Evolutionary conservation across 176 grass and related monocot species (phyloP).

Genomic region (Ampelocalamus luodianensis): DNA sequence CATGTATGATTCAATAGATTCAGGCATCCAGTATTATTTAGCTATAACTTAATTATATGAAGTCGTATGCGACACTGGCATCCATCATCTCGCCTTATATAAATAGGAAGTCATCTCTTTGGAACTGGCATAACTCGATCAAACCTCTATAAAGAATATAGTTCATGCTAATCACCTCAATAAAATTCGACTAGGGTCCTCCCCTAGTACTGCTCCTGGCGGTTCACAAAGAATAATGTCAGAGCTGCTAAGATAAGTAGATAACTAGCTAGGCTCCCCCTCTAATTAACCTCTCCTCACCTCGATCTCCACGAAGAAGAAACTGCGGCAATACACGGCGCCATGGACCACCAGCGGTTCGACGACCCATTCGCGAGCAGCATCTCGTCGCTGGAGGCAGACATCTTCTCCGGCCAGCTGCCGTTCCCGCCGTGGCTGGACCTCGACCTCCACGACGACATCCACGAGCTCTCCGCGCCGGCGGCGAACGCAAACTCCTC

Average conservation of each 20-base stretch:
- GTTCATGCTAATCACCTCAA: slow-evolving; percentile 19
- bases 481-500: slow-evolving; percentile 45
- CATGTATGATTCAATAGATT: not conserved
- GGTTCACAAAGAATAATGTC: slow-evolving; percentile 20
- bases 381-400: slow-evolving; percentile 50
- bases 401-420: slow-evolving; percentile 53
- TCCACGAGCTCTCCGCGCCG: slow-evolving; percentile 39
- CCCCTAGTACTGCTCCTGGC: not conserved
- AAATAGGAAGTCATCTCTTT: slow-evolving; percentile 31
- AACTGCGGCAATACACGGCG: not conserved
- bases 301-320: slow-evolving; percentile 13
- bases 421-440: slow-evolving; percentile 45
- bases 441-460: slow-evolving; percentile 44
- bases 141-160: not conserved
- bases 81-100: slow-evolving; percentile 14
- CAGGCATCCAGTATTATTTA: not conserved
- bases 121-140: not conserved
- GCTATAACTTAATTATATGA: not conserved
- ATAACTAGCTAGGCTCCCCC: slow-evolving; percentile 18
- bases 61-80: slow-evolving; percentile 24
- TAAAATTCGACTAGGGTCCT: slow-evolving; percentile 30
- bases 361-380: slow-evolving; percentile 63
- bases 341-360: slow-evolving; percentile 51
- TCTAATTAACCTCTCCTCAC: not conserved
- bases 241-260: not conserved